These are phyloP conservation scores for Melampsora americana DNA, from an alignment of 1,284 basidiomycete species.

Conservation along the genomic window DNA sequence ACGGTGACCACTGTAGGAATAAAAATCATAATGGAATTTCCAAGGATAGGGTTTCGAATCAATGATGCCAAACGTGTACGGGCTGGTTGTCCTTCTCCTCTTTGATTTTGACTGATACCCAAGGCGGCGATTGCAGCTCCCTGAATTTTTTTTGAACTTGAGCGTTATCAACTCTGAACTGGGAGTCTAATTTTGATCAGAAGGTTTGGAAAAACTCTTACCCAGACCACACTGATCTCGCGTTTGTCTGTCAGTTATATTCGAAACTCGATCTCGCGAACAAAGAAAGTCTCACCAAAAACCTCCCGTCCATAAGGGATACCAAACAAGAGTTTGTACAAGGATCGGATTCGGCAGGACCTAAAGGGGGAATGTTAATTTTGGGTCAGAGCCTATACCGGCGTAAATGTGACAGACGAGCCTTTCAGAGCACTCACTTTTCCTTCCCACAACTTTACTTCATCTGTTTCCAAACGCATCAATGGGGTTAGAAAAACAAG, in stretches of 20 bases:
- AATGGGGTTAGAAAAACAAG: not conserved
- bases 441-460: slow-evolving; percentile 37
- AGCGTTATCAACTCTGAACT: too few species aligned
- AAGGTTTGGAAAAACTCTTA: not conserved
- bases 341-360: slow-evolving; percentile 33
- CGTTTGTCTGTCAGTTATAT: not conserved
- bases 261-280: not conserved
- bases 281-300: slow-evolving; percentile 25
- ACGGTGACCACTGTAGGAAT: not conserved
- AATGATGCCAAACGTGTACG: not conserved
- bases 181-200: not conserved
- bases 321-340: slow-evolving; percentile 22
- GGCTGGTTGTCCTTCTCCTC: slow-evolving; percentile 6
- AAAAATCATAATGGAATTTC: slow-evolving; percentile 12
- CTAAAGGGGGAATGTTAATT: not conserved
- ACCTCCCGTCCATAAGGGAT: slow-evolving; percentile 29
- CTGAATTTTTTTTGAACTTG: not conserved
- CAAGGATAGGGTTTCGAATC: not conserved
- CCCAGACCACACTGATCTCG: slow-evolving; percentile 22
- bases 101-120: slow-evolving; percentile 3
- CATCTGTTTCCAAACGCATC: slow-evolving; percentile 4
- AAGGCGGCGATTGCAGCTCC: slow-evolving; percentile 28
- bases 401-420: not conserved
- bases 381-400: not conserved
- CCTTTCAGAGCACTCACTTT: not conserved